phyloP scores from a whole-genome alignment of 441 rosid genomes.

The Mallotus japonicus region DNA sequence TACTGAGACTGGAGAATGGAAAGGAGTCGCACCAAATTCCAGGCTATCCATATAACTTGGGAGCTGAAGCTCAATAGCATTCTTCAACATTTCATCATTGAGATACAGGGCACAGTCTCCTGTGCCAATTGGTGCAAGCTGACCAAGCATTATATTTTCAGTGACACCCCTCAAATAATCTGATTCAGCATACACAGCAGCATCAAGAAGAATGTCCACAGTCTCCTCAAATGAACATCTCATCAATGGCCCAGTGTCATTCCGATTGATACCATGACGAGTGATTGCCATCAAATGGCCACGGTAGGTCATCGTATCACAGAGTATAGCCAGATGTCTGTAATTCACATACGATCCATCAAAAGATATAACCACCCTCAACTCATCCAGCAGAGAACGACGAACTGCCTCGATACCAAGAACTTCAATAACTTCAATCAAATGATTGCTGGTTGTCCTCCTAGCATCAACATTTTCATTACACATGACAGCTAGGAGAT shows the following conservation, averaged over 20 bases:
- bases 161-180: constrained; percentile 91
- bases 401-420: constrained; percentile 98
- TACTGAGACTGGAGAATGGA: constrained; percentile 72
- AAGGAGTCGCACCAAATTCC: constrained; percentile 92
- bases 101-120: constrained; percentile 87
- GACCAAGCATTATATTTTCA: constrained; percentile 96
- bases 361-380: constrained; percentile 92
- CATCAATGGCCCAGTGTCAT: constrained; percentile 98
- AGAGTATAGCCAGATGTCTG: constrained; percentile 91
- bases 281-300: constrained; percentile 99
- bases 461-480: constrained; percentile 90
- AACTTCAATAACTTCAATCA: constrained; percentile 94
- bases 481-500: constrained; percentile 95
- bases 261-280: constrained; percentile 95
- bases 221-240: constrained; percentile 99
- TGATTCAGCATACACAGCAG: constrained; percentile 91
- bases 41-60: constrained; percentile 95
- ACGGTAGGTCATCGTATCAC: constrained; percentile 99
- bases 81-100: constrained; percentile 96
- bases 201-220: constrained; percentile 96
- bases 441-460: constrained; percentile 96
- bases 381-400: constrained; percentile 83
- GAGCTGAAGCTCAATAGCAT: constrained; percentile 95
- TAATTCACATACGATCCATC: constrained; percentile 97
- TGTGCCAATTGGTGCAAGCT: constrained; percentile 96